Percentiles rank a stretch among this genome's conserved stretches.
Conservation (phyloP, 352 stramenopile genomes). For the Lagenidium giganteum region DNA sequence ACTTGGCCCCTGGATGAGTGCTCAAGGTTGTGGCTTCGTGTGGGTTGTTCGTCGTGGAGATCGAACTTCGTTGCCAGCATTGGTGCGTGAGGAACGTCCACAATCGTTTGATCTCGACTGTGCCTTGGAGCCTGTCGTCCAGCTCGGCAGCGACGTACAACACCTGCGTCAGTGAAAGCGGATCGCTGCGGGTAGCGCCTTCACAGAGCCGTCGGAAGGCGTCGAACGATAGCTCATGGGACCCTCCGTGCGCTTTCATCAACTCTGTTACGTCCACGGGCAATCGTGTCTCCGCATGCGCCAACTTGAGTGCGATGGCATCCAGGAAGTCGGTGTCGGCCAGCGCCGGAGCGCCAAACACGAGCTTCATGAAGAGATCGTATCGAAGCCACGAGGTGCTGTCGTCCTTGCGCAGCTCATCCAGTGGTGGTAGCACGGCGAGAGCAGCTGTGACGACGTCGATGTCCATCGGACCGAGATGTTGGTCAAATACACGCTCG, state of each 20-base stretch:
- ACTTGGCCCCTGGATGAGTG: too few species aligned
- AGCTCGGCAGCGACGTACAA: conserved; percentile 33
- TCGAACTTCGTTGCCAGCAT: too few species aligned
- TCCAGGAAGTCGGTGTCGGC: conserved; percentile 12
- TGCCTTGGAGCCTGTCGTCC: conserved; percentile 16
- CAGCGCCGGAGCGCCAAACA: conserved; percentile 35
- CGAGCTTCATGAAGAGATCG: conserved; percentile 43
- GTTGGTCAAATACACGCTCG: conserved; percentile 40
- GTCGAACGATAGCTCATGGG: conserved; percentile 9
- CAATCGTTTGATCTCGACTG: conserved; percentile 19
- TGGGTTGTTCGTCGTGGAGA: too few species aligned
- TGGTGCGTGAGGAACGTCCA: conserved; percentile 18
- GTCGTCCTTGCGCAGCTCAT: too few species aligned
- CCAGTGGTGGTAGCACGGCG: background rate
- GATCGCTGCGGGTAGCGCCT: background rate
- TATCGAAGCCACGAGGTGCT: conserved; percentile 22
- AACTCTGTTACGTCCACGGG: conserved; percentile 10
- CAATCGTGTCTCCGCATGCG: conserved; percentile 7
- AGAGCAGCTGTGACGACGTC: conserved; percentile 20
- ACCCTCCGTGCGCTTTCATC: conserved; percentile 8
- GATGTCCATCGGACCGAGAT: conserved; percentile 31
- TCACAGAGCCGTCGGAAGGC: conserved; percentile 14
- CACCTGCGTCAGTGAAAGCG: conserved; percentile 19
- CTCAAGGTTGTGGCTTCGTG: too few species aligned
- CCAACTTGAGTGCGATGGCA: conserved; percentile 19